These are phyloP conservation scores for Diaporthe sp. DNA, from an alignment of 2,329 filamentous ascomycete species.

Conservation along the genomic window DNA sequence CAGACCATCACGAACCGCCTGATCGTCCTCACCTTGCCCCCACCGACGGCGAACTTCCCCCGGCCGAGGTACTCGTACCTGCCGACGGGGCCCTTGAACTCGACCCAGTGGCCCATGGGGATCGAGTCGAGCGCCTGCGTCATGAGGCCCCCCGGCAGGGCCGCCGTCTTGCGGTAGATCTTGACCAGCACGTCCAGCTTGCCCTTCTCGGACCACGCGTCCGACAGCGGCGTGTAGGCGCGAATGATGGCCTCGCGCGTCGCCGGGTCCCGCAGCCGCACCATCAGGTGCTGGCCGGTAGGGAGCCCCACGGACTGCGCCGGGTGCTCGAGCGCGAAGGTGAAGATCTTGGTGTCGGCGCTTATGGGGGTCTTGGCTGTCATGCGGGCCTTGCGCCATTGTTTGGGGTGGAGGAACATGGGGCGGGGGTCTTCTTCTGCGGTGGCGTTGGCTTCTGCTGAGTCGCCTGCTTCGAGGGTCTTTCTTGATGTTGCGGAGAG, in stretches of 20 bases:
- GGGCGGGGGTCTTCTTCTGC: slow-evolving; percentile 56
- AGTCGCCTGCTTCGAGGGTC: slow-evolving; percentile 62
- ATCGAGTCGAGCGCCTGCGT: slow-evolving; percentile 82
- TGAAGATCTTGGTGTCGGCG: slow-evolving; percentile 85
- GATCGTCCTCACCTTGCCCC: slow-evolving; percentile 67
- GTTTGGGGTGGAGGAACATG: slow-evolving; percentile 78
- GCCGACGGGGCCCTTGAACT: slow-evolving; percentile 91
- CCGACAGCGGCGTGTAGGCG: slow-evolving; percentile 87
- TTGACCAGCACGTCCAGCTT: slow-evolving; percentile 84
- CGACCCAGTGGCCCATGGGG: slow-evolving; percentile 78
- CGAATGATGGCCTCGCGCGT: slow-evolving; percentile 82
- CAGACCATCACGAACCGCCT: slow-evolving; percentile 87
- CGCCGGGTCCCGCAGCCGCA: slow-evolving; percentile 81
- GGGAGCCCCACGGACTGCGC: slow-evolving; percentile 82
- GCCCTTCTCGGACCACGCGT: slow-evolving; percentile 69
- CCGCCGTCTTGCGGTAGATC: slow-evolving; percentile 77
- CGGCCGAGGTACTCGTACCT: slow-evolving; percentile 84
- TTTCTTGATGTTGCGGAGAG: slow-evolving; percentile 72
- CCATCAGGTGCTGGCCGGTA: slow-evolving; percentile 88
- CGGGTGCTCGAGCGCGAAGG: slow-evolving; percentile 81
- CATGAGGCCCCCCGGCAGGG: slow-evolving; percentile 79
- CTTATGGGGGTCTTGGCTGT: slow-evolving; percentile 79
- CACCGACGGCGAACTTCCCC: slow-evolving; percentile 74
- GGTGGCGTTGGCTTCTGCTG: slow-evolving; percentile 50
- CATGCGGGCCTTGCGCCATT: slow-evolving; percentile 82